phyloP scores from a whole-genome alignment of 139 green algal species.

The Coelastrella sp. region DNA sequence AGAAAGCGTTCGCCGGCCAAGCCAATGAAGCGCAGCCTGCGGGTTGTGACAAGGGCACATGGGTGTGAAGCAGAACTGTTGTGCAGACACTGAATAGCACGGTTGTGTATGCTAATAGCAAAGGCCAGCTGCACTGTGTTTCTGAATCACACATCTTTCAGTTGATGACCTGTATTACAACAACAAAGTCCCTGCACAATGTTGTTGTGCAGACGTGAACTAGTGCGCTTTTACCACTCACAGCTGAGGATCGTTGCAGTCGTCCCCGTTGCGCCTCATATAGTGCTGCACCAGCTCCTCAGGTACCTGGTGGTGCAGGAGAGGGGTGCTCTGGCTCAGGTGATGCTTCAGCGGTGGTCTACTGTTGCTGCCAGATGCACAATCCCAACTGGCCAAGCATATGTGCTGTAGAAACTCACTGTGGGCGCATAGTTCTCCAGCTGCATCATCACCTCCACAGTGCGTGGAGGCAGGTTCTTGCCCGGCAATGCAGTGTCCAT shows the following conservation, averaged over 20 bases:
- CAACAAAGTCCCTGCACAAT: background rate
- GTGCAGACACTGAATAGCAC: background rate
- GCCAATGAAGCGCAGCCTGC: conserved; percentile 39
- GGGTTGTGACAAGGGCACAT: background rate
- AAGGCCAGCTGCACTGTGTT: too few species aligned
- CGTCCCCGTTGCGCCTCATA: conserved; percentile 27
- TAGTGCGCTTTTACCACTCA: background rate
- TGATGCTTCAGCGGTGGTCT: background rate
- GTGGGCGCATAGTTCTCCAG: conserved; percentile 35
- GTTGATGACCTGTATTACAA: background rate
- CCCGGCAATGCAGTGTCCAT: background rate
- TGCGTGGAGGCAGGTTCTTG: background rate
- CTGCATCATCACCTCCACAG: conserved; percentile 18
- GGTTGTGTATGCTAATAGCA: too few species aligned
- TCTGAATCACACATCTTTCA: background rate
- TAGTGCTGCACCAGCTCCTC: conserved; percentile 34
- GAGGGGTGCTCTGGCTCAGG: background rate
- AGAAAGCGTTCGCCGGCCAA: conserved; percentile 38
- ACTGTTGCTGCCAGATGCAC: background rate
- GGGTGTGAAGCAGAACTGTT: background rate
- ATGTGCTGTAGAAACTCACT: background rate
- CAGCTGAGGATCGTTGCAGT: conserved; percentile 20
- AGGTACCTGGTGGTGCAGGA: conserved; percentile 22
- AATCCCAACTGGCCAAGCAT: background rate
- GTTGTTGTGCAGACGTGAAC: background rate